These are phyloP conservation scores for Stenocarpella maydis DNA, from an alignment of 2,329 filamentous ascomycete genomes.

Conservation along the genomic window DNA sequence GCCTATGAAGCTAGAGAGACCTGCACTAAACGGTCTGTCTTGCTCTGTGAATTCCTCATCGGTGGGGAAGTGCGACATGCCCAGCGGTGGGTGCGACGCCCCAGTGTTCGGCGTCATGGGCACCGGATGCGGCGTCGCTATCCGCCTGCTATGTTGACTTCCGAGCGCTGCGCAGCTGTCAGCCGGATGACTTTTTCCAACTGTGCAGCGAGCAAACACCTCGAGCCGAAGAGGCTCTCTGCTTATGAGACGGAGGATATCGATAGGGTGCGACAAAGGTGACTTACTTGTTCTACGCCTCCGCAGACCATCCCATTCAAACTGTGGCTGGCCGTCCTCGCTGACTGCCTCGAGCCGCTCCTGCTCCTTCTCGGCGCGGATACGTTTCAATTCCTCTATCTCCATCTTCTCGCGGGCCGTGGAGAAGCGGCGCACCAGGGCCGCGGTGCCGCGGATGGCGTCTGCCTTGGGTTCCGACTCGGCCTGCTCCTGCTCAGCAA, in stretches of 20 bases:
- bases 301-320: conserved; percentile 92
- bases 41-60: conserved; percentile 68
- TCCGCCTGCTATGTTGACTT: conserved; percentile 49
- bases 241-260: not conserved
- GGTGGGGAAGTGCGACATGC: conserved; percentile 85
- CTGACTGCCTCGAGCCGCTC: conserved; percentile 77
- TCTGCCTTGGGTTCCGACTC: conserved; percentile 97
- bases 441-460: conserved; percentile 89
- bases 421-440: conserved; percentile 86
- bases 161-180: conserved; percentile 38
- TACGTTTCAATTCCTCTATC: conserved; percentile 77
- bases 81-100: conserved; percentile 75
- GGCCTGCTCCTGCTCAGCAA: conserved; percentile 94
- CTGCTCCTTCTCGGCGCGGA: conserved; percentile 79
- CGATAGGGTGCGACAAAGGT: too few relatives aligned
- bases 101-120: conserved; percentile 40
- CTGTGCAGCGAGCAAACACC: not conserved
- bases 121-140: conserved; percentile 46
- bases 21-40: conserved; percentile 56
- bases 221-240: not conserved
- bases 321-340: conserved; percentile 73
- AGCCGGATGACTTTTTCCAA: not conserved
- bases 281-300: conserved; percentile 62
- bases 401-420: conserved; percentile 79
- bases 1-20: conserved; percentile 64